Conservation (phyloP, 257 asterid species). For the Solanum medicagineum region DNA sequence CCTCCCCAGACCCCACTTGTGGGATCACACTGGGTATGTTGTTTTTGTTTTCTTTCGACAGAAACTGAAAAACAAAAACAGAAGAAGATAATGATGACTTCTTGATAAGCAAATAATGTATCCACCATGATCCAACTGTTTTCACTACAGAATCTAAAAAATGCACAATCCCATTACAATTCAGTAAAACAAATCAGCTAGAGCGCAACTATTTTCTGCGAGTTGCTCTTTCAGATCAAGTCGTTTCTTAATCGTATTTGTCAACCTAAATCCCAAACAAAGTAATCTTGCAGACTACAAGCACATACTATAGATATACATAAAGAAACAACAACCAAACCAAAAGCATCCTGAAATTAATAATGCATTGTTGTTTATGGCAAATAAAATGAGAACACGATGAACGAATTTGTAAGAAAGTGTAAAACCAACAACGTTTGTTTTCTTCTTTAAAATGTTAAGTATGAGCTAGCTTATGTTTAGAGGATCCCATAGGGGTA, state of each 20-base stretch:
- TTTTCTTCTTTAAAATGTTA: not conserved
- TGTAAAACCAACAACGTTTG: not conserved
- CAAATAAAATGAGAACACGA: not conserved
- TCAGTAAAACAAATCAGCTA: not conserved
- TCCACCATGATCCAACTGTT: not conserved
- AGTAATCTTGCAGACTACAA: too few species aligned
- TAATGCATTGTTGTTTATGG: not conserved
- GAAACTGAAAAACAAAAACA: conserved; percentile 8
- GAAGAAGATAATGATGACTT: not conserved
- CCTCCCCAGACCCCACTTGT: too few species aligned
- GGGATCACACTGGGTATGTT: not conserved
- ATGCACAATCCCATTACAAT: not conserved
- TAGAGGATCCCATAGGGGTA: too few species aligned
- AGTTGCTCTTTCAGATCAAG: not conserved
- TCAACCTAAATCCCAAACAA: not conserved
- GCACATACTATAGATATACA: too few species aligned
- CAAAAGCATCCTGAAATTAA: not conserved
- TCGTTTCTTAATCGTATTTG: not conserved
- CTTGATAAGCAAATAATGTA: not conserved
- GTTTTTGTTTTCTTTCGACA: too few species aligned
- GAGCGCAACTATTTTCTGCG: not conserved
- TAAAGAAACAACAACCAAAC: not conserved
- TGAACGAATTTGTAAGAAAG: not conserved
- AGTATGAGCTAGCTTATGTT: not conserved
- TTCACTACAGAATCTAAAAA: not conserved